Base-by-base conservation (phyloP, 2,329 filamentous ascomycete species). In the Nothophoma quercina region DNA sequence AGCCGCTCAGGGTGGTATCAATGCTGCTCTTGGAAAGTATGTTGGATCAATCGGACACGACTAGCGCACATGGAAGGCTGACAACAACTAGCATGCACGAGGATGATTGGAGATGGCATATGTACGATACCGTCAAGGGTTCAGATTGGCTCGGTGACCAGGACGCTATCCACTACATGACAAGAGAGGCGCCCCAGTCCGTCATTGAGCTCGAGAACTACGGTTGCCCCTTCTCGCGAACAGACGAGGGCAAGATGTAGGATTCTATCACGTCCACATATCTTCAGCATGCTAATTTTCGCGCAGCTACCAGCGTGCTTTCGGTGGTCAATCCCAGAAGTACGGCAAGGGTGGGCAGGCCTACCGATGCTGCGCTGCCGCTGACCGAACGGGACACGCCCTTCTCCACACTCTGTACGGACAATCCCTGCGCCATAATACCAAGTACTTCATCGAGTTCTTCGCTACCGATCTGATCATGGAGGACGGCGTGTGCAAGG, bases 381-480 rank as follows among this genome's bases (percentile, higher is more conserved):
- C 93, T 66, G 95, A 99, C 77, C 86, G 93, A 84, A 98, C 95
- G 59, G 95, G 95, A 61, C 95, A 99, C 79, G 95, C 95, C 70
- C 89, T 99, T 65, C 87, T 99, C 44, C 95, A 99, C 85, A 99
- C 95, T 21, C 90, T 99, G 63, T 99, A 98, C 79, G 95, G 95
- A 70, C 93, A 97, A 82, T 97, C 93, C 46, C 86, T 98, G 57
- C 85, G 91, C 74, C 92, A 98, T 85, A 96, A 97, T 84, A 97
- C 93, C 73, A 97, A 97, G 83, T 99, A 97, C 85, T 98, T 99
- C 81, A 97, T 99, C 77, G 95, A 98, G 80, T 98, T 93, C 84
- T 99, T 98, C 77, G 95, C 93, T 68, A 85, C 96, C 64, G 95
- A 98, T 75, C 81, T 98, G 78, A 89, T 99, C 70, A 98, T 98